These are phyloP conservation scores for Kwoniella pini DNA, from an alignment of 768 basidiomycete species.

Conservation along the genomic window DNA sequence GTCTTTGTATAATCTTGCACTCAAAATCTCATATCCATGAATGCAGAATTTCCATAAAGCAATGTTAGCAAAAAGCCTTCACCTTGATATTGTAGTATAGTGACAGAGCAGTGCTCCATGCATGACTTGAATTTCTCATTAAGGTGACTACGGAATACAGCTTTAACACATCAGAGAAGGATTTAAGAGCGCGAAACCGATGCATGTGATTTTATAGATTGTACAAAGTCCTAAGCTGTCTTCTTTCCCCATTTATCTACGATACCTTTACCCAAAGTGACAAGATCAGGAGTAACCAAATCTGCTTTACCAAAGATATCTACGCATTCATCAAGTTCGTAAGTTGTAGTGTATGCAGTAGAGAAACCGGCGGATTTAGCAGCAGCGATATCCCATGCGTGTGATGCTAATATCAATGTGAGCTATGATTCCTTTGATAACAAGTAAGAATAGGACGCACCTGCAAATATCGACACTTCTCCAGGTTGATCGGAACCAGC, in stretches of 20 bases:
- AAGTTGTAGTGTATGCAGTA: slow-evolving; percentile 40
- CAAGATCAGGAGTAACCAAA: slow-evolving; percentile 31
- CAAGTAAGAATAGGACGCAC: slow-evolving; percentile 7
- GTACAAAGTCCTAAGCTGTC: slow-evolving; percentile 8
- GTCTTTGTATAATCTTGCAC: not conserved
- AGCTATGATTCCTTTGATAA: not conserved
- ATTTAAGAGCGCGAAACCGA: too few relatives aligned
- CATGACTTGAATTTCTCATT: too few relatives aligned
- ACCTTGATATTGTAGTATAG: too few relatives aligned
- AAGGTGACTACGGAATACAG: too few relatives aligned
- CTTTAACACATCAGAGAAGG: too few relatives aligned
- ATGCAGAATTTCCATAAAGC: too few relatives aligned
- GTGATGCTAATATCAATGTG: slow-evolving; percentile 22
- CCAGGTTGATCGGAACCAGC: slow-evolving; percentile 34
- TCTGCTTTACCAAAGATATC: slow-evolving; percentile 36
- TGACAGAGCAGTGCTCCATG: too few relatives aligned
- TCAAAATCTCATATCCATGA: not conserved
- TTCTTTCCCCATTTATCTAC: slow-evolving; percentile 41
- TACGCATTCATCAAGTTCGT: slow-evolving; percentile 40
- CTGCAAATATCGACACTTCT: slow-evolving; percentile 42
- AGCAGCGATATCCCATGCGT: slow-evolving; percentile 40
- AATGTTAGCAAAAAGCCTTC: too few relatives aligned
- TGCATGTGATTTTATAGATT: too few relatives aligned
- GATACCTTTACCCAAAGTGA: slow-evolving; percentile 31
- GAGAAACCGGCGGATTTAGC: slow-evolving; percentile 37